Evolutionary conservation across 164 flowering plant species (phyloP).

Genomic region (Vitis rotundifolia): DNA sequence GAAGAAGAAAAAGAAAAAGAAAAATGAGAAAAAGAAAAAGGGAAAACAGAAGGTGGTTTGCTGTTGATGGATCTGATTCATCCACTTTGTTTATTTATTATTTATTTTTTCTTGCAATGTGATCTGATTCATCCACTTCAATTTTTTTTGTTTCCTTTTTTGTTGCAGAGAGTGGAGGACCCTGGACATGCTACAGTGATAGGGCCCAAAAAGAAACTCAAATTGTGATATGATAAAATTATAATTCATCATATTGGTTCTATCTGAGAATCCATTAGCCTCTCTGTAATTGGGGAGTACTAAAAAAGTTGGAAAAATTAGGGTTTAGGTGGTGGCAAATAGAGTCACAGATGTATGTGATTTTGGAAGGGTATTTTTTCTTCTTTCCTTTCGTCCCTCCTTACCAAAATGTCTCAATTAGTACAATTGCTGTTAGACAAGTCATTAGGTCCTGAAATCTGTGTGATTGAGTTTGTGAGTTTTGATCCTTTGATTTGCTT

Average conservation of each 20-base stretch:
- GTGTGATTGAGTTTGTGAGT: too few species aligned
- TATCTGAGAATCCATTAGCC: neutral
- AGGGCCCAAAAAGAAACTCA: constrained; percentile 31
- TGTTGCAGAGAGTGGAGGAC: constrained; percentile 25
- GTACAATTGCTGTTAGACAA: too few species aligned
- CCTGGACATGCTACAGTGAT: constrained; percentile 12
- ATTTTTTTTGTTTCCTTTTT: neutral
- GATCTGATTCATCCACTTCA: neutral
- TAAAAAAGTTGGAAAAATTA: too few species aligned
- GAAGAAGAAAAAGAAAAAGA: constrained; percentile 25
- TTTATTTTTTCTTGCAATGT: neutral
- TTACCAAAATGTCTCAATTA: too few species aligned
- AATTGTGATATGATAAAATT: constrained; percentile 17
- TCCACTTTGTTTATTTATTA: neutral
- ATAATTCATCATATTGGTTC: too few species aligned
- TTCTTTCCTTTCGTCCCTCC: too few species aligned
- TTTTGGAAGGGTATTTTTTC: too few species aligned
- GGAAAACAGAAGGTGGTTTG: constrained; percentile 41
- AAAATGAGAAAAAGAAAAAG: constrained; percentile 30
- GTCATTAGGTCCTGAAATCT: too few species aligned
- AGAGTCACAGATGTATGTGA: too few species aligned
- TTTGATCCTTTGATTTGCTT: too few species aligned
- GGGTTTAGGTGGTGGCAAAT: too few species aligned
- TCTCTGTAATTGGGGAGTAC: neutral
- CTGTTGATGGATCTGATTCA: neutral